phyloP scores from a whole-genome alignment of 345 rosid species.

The Dipteronia sinensis region DNA sequence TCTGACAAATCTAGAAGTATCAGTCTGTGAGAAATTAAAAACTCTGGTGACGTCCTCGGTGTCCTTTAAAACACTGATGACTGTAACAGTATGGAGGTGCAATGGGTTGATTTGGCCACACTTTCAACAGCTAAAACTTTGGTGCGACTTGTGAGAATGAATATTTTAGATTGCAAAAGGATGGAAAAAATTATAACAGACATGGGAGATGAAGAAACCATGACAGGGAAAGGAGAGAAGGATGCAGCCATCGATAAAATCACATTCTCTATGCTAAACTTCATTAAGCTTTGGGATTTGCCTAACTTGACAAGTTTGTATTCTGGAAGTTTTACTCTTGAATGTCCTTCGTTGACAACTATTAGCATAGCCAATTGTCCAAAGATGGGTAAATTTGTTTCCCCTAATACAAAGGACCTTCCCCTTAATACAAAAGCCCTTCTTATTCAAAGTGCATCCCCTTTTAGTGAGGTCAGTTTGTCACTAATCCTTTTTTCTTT shows the following conservation, averaged over 20 bases:
- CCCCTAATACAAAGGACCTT: not conserved
- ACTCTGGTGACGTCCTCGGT: not conserved
- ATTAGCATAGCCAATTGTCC: not conserved
- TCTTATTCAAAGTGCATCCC: not conserved
- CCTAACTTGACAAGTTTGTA: slow-evolving; percentile 16
- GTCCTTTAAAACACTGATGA: slow-evolving; percentile 6
- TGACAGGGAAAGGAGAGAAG: not conserved
- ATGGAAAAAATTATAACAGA: not conserved
- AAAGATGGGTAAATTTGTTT: not conserved
- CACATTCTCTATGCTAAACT: not conserved
- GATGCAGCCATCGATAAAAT: not conserved
- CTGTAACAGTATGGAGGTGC: slow-evolving; percentile 18
- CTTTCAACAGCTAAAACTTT: slow-evolving; percentile 22
- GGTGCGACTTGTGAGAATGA: slow-evolving; percentile 18
- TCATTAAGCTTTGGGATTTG: not conserved
- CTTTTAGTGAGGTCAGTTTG: slow-evolving; percentile 12
- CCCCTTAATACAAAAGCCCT: not conserved
- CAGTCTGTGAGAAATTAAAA: not conserved
- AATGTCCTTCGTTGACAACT: not conserved
- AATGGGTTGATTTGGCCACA: slow-evolving; percentile 20
- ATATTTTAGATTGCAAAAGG: slow-evolving; percentile 15
- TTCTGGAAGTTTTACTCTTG: not conserved
- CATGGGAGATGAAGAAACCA: not conserved
- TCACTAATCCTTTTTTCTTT: too few relatives aligned
- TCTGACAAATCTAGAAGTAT: not conserved